These are phyloP conservation scores for Pyrus bretschneideri DNA, from an alignment of 306 rosid species.

Conservation along the genomic window DNA sequence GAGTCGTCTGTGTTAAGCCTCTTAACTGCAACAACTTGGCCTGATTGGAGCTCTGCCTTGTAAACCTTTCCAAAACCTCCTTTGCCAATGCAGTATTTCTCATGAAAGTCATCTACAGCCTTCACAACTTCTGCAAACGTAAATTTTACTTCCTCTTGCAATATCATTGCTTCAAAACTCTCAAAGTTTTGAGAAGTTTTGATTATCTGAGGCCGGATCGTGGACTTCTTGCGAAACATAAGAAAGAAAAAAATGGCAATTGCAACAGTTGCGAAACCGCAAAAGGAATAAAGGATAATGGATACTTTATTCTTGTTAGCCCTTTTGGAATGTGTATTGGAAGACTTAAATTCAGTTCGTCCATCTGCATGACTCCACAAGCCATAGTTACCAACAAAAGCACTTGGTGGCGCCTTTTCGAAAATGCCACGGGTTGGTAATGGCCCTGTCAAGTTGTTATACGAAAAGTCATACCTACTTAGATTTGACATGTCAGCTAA, in stretches of 20 bases:
- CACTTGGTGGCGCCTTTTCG: fast-evolving
- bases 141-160: constrained; percentile 25
- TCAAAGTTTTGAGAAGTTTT: not conserved
- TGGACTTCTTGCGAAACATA: not conserved
- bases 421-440: not conserved
- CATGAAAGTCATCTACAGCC: constrained; percentile 43
- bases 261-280: fast-evolving
- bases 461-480: not conserved
- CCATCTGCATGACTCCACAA: not conserved
- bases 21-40: constrained; percentile 4
- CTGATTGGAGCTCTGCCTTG: too few species aligned
- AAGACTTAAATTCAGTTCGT: too few species aligned
- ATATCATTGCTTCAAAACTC: not conserved
- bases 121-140: constrained; percentile 35
- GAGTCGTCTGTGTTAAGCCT: constrained; percentile 29
- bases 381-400: not conserved
- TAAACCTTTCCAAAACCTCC: too few species aligned
- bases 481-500: not conserved
- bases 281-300: too few species aligned
- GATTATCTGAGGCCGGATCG: not conserved
- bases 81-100: constrained; percentile 3
- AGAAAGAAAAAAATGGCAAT: not conserved
- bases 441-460: not conserved
- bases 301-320: too few species aligned
- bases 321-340: not conserved